These are phyloP conservation scores for Leptographium lundbergii DNA, from an alignment of 2,329 filamentous ascomycete genomes.

Conservation along the genomic window DNA sequence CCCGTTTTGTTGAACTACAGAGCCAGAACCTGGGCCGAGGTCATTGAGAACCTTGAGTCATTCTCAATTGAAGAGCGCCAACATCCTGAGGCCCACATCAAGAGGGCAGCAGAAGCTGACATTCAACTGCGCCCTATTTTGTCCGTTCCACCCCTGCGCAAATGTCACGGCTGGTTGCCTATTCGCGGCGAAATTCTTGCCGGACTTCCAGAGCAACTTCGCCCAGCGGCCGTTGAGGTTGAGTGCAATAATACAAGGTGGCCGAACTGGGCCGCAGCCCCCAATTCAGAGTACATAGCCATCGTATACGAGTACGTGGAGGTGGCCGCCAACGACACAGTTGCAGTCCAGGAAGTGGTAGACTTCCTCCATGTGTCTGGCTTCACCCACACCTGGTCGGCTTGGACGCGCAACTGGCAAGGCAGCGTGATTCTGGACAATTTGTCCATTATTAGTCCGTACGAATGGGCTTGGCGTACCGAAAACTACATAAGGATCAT, in stretches of 20 bases:
- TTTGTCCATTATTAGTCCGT: background rate
- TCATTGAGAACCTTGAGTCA: background rate
- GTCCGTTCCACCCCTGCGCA: background rate
- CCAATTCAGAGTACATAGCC: background rate
- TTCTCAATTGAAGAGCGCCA: background rate
- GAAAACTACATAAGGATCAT: too few relatives aligned
- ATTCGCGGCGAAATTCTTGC: background rate
- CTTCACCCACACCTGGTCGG: background rate
- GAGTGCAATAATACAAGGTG: background rate
- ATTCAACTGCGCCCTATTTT: background rate
- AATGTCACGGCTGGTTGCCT: background rate
- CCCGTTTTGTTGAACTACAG: background rate
- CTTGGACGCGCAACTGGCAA: background rate
- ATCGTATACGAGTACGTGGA: slow-evolving; percentile 1
- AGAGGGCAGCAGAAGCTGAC: background rate
- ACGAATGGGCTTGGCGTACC: background rate
- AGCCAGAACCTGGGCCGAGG: background rate
- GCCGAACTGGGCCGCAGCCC: background rate
- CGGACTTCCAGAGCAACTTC: background rate
- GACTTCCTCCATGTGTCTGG: background rate
- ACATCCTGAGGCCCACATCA: background rate
- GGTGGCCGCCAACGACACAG: background rate
- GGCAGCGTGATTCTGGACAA: background rate
- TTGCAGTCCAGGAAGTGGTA: background rate
- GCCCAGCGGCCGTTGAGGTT: background rate